Conservation (phyloP, 2,329 filamentous ascomycete species). For the Aureobasidium vineae region DNA sequence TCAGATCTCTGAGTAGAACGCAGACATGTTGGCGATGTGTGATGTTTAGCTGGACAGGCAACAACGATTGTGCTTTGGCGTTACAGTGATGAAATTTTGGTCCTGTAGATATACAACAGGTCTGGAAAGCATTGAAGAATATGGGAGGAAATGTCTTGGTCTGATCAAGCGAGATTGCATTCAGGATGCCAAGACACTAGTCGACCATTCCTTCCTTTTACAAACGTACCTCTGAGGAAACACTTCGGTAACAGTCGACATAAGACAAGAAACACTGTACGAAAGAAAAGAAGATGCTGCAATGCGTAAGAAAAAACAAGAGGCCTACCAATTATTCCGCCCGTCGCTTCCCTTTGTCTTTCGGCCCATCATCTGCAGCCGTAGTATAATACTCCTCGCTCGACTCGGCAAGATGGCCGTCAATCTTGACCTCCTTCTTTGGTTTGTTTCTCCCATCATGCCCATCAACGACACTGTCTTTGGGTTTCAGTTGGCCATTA, state of each 20-base stretch:
- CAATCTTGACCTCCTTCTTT: not conserved
- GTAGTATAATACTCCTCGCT: constrained; percentile 11
- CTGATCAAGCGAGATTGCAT: not conserved
- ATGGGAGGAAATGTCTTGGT: too few relatives aligned
- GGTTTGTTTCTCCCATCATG: not conserved
- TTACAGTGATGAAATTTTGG: too few relatives aligned
- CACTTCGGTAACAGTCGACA: not conserved
- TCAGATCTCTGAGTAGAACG: too few relatives aligned
- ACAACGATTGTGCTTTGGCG: too few relatives aligned
- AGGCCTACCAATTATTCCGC: not conserved
- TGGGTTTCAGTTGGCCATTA: not conserved
- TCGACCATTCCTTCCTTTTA: not conserved
- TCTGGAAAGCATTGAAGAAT: too few relatives aligned
- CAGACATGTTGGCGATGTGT: too few relatives aligned
- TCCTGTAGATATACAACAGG: too few relatives aligned
- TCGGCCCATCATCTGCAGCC: not conserved
- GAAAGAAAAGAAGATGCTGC: not conserved
- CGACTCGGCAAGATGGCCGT: not conserved
- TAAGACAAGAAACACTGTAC: not conserved
- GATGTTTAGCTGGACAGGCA: too few relatives aligned
- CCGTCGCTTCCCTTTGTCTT: constrained; percentile 11
- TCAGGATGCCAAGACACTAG: not conserved
- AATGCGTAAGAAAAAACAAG: not conserved
- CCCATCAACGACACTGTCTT: not conserved
- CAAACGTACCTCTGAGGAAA: not conserved